Percentiles rank a stretch among this genome's conserved stretches.
Conservation (phyloP, 1,284 basidiomycete species). For the Blastosporella zonata region DNA sequence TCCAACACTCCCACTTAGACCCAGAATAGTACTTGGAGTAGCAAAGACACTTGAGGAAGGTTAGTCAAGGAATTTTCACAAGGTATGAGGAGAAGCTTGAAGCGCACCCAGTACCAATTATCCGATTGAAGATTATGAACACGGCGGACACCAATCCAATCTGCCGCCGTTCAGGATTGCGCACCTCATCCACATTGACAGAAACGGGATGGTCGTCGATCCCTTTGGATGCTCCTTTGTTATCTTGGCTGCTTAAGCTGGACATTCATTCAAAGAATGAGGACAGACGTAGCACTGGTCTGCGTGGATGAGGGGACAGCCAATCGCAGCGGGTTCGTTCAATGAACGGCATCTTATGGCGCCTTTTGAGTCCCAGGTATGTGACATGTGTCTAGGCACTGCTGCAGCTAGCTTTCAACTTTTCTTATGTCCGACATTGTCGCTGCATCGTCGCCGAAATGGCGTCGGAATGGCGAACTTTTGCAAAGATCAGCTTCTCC, state of each 20-base stretch:
- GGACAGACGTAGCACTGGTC: not conserved
- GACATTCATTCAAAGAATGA: not conserved
- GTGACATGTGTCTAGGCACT: not conserved
- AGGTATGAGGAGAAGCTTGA: not conserved
- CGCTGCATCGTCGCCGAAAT: no score
- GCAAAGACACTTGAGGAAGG: conserved; percentile 18
- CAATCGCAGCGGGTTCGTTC: not conserved
- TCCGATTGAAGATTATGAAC: conserved; percentile 40
- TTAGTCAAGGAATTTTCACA: not conserved
- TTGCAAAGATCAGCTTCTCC: conserved; percentile 1
- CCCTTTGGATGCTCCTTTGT: not conserved
- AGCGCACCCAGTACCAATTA: conserved; percentile 38
- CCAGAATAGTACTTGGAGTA: conserved; percentile 21
- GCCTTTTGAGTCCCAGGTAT: not conserved
- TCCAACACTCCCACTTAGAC: conserved; percentile 21
- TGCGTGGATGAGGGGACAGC: not conserved
- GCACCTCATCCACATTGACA: conserved; percentile 4
- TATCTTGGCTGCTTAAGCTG: conserved; percentile 6
- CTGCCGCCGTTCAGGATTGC: conserved; percentile 19
- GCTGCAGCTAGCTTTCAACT: not conserved
- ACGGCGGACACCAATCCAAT: conserved; percentile 36
- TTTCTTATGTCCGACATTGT: conserved; percentile 1
- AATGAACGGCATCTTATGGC: not conserved
- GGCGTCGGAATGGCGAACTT: conserved; percentile 10
- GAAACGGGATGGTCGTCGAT: not conserved